Evolutionary conservation across 495 filamentous ascomycete species (phyloP).

Genomic region (Penicillium maclennaniae): DNA sequence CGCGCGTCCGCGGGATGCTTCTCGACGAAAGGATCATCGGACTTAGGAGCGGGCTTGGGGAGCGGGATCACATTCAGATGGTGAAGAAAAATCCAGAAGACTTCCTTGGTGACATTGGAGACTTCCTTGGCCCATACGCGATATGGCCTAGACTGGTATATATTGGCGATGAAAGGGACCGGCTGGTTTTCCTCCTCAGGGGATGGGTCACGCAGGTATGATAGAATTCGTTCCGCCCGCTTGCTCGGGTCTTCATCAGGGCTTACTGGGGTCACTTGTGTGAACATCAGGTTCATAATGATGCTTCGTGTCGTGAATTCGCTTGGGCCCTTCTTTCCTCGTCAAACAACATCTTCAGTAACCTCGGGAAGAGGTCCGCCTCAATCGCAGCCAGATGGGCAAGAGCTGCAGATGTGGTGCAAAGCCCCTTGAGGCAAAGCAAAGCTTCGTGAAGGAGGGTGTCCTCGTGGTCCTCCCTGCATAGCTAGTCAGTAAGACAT

Average conservation of each 20-base stretch:
- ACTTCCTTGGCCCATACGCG: conserved; percentile 92
- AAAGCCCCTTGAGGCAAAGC: conserved; percentile 90
- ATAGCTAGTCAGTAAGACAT: conserved; percentile 10
- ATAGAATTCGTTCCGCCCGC: conserved; percentile 65
- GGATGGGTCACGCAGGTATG: conserved; percentile 76
- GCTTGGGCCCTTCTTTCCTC: conserved; percentile 95
- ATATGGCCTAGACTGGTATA: conserved; percentile 83
- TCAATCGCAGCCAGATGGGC: conserved; percentile 78
- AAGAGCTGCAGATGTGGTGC: conserved; percentile 82
- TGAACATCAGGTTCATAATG: conserved; percentile 81
- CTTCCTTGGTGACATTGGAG: conserved; percentile 89
- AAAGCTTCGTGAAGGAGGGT: conserved; percentile 85
- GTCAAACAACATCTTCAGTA: conserved; percentile 88
- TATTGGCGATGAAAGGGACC: conserved; percentile 80
- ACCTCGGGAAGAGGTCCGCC: conserved; percentile 74
- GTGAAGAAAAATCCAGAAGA: conserved; percentile 99
- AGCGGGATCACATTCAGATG: conserved; percentile 79
- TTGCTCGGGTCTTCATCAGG: conserved; percentile 45
- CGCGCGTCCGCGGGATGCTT: conserved; percentile 9
- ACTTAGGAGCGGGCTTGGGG: conserved; percentile 27
- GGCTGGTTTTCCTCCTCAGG: conserved; percentile 70
- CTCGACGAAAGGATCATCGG: conserved; percentile 27
- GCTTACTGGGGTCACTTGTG: conserved; percentile 64
- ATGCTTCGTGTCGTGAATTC: conserved; percentile 91
- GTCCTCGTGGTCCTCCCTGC: conserved; percentile 94